Evolutionary conservation across 1,284 basidiomycete species (phyloP).

Genomic region (Sphaerobolus stellatus): DNA sequence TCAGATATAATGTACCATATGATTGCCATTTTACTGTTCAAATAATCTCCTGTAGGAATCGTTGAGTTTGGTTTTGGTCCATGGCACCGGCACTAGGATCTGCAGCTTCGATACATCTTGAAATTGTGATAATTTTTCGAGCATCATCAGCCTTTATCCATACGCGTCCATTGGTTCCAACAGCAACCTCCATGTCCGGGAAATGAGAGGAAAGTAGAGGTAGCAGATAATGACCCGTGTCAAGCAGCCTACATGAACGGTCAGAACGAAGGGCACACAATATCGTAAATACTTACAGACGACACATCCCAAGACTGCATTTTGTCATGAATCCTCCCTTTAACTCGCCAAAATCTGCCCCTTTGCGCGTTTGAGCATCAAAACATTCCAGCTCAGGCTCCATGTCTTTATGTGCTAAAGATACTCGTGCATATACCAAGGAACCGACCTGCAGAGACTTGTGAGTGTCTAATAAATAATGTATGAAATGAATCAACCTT

Average conservation of each 20-base stretch:
- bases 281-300: conserved; percentile 56
- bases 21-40: background rate
- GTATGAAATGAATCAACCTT: conserved; percentile 50
- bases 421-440: conserved; percentile 79
- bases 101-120: conserved; percentile 69
- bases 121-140: conserved; percentile 64
- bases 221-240: conserved; percentile 72
- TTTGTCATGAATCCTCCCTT: conserved; percentile 75
- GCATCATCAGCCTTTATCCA: conserved; percentile 74
- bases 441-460: conserved; percentile 63
- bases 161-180: conserved; percentile 79
- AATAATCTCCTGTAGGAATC: conserved; percentile 45
- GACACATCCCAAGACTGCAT: conserved; percentile 75
- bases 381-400: conserved; percentile 88
- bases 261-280: conserved; percentile 6
- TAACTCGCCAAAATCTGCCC: conserved; percentile 81
- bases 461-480: background rate
- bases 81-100: conserved; percentile 64
- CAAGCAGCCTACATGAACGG: conserved; percentile 54
- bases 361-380: conserved; percentile 79
- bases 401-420: conserved; percentile 85
- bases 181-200: conserved; percentile 74
- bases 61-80: conserved; percentile 51
- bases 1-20: background rate
- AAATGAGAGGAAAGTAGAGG: conserved; percentile 70